These are phyloP conservation scores for Lasiosphaeriaceae sp. DNA, from an alignment of 495 filamentous ascomycete species.

Conservation along the genomic window DNA sequence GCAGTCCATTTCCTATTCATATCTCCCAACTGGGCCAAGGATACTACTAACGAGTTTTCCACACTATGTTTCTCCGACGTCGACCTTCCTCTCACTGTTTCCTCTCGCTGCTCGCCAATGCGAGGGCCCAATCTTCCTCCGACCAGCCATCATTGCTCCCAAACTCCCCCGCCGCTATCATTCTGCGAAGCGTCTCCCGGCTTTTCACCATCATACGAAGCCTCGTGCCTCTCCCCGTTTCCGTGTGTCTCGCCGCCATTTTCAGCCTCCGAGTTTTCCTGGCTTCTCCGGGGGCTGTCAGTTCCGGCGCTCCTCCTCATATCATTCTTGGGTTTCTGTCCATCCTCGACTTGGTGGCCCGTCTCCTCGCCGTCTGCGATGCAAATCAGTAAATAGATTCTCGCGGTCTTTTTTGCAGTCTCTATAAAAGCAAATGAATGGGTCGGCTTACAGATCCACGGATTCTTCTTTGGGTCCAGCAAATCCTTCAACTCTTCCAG, in stretches of 20 bases:
- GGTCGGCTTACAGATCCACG: slow-evolving; percentile 17
- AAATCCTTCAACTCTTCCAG: slow-evolving; percentile 13
- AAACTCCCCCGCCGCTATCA: too few relatives aligned
- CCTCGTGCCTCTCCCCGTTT: background rate
- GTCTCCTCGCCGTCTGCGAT: background rate
- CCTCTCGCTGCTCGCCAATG: too few relatives aligned
- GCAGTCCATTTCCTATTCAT: background rate
- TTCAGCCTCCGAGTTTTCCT: too few relatives aligned
- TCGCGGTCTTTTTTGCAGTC: background rate
- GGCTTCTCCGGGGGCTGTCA: too few relatives aligned
- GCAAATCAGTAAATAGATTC: too few relatives aligned
- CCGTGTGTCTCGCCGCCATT: background rate
- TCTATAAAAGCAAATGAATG: background rate
- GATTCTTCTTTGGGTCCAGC: slow-evolving; percentile 10
- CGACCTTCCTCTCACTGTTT: background rate
- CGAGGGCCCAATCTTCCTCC: too few relatives aligned
- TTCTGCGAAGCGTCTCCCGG: too few relatives aligned
- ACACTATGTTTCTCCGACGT: background rate
- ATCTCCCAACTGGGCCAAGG: background rate
- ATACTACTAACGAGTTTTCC: slow-evolving; percentile 16
- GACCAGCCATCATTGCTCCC: too few relatives aligned
- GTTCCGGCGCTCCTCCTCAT: too few relatives aligned
- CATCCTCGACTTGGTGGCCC: background rate
- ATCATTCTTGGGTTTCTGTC: background rate
- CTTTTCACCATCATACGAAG: background rate